Base-by-base conservation (phyloP, 352 stramenopile species). In the Phytophthora cactorum region DNA sequence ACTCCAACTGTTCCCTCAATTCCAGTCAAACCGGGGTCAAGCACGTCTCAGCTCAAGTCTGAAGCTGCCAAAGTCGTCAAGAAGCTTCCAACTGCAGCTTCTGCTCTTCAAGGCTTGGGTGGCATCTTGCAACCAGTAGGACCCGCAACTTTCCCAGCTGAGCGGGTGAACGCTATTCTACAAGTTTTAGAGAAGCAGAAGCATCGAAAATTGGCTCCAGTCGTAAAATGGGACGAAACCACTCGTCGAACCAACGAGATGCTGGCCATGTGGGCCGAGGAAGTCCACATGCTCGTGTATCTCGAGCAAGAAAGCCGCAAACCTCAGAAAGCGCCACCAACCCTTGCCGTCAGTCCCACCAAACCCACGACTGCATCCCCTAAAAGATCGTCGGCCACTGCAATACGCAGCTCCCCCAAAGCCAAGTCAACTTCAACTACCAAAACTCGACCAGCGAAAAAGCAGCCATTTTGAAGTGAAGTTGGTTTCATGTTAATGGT, bases 271-370 rank as follows among this genome's bases (percentile, higher is more conserved):
- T 90, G 75, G 53, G 72, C 72, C 0, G 84, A 92, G 56, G 84
- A 92, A 55, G 44, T 91, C 1, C 74, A 79, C 41, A 88, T 74
- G 61, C 75, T 85, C 39, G 46, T 90, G 7, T 72, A 74, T 43
- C 50, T 79, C 15, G 78, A 90, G 54, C 79, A 89, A 44, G 79
- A 92, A 52, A 89, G 65, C n/a, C 78, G 80, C 36, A 85, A 86
- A 44, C 72, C 81, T 0, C 84, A 86, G 62, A 86, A 82, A 63
- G 44, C 66, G 5, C 3, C 32, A 3, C 52, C 51, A 9, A 10
- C 58, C 2, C n/a, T 59, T 2, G 14, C 29, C 11, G 17, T 39
- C 1, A 70, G 34, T 11, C 44, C 66, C 3, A 49, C 49, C 22
- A 68, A 65, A 45, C 6, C 57, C 50, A 73, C 49, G 0, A 58